Evolutionary conservation across 768 basidiomycete species (phyloP).

Genomic region (Tulasnella sp.): DNA sequence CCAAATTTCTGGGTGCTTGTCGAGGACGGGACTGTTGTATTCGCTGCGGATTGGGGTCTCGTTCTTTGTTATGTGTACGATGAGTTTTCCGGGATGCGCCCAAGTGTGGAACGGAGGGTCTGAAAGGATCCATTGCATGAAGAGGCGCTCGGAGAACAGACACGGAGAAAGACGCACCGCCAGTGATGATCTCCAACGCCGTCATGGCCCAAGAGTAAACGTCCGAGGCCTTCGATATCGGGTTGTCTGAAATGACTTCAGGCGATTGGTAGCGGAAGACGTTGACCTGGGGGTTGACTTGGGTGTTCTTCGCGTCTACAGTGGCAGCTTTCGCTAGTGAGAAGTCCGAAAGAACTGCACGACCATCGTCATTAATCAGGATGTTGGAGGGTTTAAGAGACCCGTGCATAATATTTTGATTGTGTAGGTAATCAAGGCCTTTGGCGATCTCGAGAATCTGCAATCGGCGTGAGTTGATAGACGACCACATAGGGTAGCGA

Average conservation of each 20-base stretch:
- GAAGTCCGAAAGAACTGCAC: conserved; percentile 30
- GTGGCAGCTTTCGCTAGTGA: conserved; percentile 4
- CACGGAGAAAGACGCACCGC: neutral
- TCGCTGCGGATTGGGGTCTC: neutral
- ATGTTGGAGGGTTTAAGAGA: conserved; percentile 25
- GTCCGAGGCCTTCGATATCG: conserved; percentile 23
- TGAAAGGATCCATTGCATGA: neutral
- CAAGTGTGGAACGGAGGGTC: conserved; percentile 1
- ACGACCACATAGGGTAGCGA: neutral
- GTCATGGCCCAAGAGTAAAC: conserved; percentile 35
- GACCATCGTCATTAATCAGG: conserved; percentile 9
- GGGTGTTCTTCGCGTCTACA: neutral
- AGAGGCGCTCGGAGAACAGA: neutral
- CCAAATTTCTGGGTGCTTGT: conserved; percentile 11
- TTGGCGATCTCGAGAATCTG: conserved; percentile 17
- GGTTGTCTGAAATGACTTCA: neutral
- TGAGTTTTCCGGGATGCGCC: neutral
- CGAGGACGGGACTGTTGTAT: neutral
- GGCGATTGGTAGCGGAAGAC: conserved; percentile 20
- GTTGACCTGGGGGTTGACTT: neutral
- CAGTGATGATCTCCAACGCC: conserved; percentile 23
- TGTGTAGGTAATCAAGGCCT: conserved; percentile 27
- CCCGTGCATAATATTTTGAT: conserved; percentile 19
- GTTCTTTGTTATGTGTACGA: neutral
- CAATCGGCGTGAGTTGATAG: neutral